These are phyloP conservation scores for Suillus discolor DNA, from an alignment of 768 basidiomycete genomes.

Conservation along the genomic window DNA sequence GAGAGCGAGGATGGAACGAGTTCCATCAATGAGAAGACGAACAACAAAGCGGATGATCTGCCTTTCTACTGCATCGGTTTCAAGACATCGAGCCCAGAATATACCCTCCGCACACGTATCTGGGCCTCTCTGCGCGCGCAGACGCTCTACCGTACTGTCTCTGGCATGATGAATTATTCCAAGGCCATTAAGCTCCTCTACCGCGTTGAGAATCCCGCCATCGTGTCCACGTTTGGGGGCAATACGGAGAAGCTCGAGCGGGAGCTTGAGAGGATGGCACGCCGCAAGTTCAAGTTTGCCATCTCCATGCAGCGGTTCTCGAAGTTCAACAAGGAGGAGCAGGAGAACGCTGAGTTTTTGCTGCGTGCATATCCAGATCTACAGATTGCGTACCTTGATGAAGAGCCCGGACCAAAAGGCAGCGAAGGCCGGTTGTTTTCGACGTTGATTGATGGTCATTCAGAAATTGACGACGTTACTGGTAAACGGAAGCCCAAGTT, in stretches of 20 bases:
- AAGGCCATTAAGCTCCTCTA: slow-evolving; percentile 99
- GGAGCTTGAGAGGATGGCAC: slow-evolving; percentile 95
- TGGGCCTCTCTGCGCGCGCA: slow-evolving; percentile 99
- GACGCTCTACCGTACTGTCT: slow-evolving; percentile 97
- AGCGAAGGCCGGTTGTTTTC: slow-evolving; percentile 91
- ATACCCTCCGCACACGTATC: slow-evolving; percentile 97
- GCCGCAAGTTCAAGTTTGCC: slow-evolving; percentile 97
- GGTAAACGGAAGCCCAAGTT: slow-evolving; percentile 96
- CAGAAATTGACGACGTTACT: slow-evolving; percentile 85
- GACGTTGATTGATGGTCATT: slow-evolving; percentile 95
- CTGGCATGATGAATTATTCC: slow-evolving; percentile 99
- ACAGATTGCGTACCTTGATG: slow-evolving; percentile 97
- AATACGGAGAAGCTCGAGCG: slow-evolving; percentile 96
- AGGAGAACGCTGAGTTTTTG: slow-evolving; percentile 97
- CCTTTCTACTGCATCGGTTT: slow-evolving; percentile 99
- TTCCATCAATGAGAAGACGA: slow-evolving; percentile 67
- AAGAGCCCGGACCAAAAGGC: slow-evolving; percentile 88
- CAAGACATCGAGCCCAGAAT: slow-evolving; percentile 98
- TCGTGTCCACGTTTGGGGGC: slow-evolving; percentile 94
- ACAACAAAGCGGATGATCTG: slow-evolving; percentile 81
- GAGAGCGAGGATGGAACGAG: slow-evolving; percentile 68
- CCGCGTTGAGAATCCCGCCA: slow-evolving; percentile 97
- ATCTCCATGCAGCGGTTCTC: slow-evolving; percentile 99
- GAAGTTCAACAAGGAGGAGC: slow-evolving; percentile 99
- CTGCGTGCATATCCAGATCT: slow-evolving; percentile 97